Base-by-base conservation (phyloP, 208 protist genomes). In the Sergeia podlipaevii region DNA sequence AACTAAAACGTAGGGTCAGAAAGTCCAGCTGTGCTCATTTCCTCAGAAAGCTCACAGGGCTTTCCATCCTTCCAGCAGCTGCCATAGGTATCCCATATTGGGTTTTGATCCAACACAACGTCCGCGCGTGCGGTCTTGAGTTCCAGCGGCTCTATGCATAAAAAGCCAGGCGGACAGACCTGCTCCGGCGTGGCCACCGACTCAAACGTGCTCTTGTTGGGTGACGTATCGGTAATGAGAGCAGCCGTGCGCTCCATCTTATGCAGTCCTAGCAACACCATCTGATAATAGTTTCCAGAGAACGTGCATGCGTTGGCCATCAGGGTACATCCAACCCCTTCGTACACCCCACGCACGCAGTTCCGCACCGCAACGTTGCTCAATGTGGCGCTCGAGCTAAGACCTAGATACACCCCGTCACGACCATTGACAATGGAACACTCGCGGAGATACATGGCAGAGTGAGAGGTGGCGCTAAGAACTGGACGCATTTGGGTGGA, bases 341-440 rank as follows among this genome's bases (percentile, higher is more conserved):
- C 80, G 29, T 89, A 85, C 5, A 84, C 30, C 1, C 80, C 80
- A 10, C 80, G 68, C 15, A 75, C 61, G 51, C 80, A 89, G 62
- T 84, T 77, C 7, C 65, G 45, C 10, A 85, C 60, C 15, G 38
- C 23, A 15, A 70, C 65, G 34, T 42, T 23, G 26, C 36, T 39
- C 20, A 85, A 48, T 26, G 62, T 66, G 24, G 66, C 75, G 28
- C 41, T 23, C 18, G 73, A 82, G 21, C 69, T 63, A 34, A 84
- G 62, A 10, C 80, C 76, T 4, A 81, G 49, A 42, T 80, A 83
- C 15, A 88, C 60, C 28, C 76, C 80, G 60, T 88, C 80, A 27
- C 80, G 80, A 10, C 75, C 80, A 50, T 76, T 80, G 46, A 67
- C 54, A 11, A 88, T 38, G 6, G 32, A 44, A 60, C 80, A 88